Conservation (phyloP, 2,329 filamentous ascomycete species). For the Ceratocystis diversiconidia region DNA sequence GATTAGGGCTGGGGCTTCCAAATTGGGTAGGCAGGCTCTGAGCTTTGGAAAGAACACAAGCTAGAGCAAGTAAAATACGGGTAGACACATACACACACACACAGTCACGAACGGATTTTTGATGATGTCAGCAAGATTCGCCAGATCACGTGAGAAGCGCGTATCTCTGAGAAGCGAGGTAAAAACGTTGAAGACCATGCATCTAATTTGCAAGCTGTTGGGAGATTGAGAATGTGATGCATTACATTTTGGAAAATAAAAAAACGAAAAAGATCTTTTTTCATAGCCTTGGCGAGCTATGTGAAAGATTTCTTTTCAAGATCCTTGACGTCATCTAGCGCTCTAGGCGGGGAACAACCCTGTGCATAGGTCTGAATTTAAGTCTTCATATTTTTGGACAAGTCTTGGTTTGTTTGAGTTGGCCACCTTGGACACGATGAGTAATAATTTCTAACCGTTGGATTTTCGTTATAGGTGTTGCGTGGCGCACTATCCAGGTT, state of each 20-base stretch:
- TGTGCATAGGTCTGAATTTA: neutral
- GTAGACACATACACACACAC: neutral
- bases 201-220: neutral
- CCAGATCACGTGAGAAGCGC: neutral
- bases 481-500: too few species aligned
- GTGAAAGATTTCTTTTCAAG: neutral
- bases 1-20: neutral
- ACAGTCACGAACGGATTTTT: neutral
- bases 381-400: neutral
- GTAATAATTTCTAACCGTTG: neutral
- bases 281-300: too few species aligned
- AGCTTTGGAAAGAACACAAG: neutral
- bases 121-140: conserved; percentile 1
- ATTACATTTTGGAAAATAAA: neutral
- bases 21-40: neutral
- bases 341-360: neutral
- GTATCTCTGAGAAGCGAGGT: neutral
- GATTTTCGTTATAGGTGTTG: neutral
- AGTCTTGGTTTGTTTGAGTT: neutral
- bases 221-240: neutral
- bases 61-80: neutral
- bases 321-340: neutral
- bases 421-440: neutral
- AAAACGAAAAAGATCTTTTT: neutral
- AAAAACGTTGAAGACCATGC: neutral